Percentiles rank a stretch among this genome's conserved stretches.
Evolutionary conservation across 2,329 filamentous ascomycete species (phyloP).

Genomic region (Tolypocladium cylindrosporum): DNA sequence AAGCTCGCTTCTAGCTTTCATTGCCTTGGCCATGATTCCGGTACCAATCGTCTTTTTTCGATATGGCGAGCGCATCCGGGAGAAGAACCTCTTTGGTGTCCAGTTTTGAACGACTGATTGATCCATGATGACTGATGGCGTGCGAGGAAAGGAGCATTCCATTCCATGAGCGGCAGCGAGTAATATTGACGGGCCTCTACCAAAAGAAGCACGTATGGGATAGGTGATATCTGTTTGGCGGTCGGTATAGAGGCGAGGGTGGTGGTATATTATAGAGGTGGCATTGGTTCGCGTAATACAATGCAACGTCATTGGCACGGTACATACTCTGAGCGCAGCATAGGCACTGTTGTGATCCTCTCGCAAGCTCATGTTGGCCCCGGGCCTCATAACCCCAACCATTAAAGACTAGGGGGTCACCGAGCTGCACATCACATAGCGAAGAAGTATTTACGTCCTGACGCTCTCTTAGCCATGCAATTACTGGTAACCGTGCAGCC

Average conservation of each 20-base stretch:
- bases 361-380: too few species aligned
- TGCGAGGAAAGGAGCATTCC: too few species aligned
- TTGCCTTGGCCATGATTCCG: conserved; percentile 25
- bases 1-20: conserved; percentile 28
- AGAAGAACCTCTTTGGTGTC: conserved; percentile 17
- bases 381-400: too few species aligned
- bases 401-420: too few species aligned
- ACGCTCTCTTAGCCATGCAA: too few species aligned
- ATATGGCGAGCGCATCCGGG: conserved; percentile 25
- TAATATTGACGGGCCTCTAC: neutral
- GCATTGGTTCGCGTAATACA: neutral
- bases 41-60: conserved; percentile 26
- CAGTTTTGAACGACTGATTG: conserved; percentile 7
- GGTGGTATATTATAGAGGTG: neutral
- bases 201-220: neutral
- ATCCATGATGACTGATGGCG: too few species aligned
- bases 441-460: too few species aligned
- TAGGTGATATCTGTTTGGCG: neutral
- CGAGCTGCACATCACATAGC: too few species aligned
- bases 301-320: neutral
- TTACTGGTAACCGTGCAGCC: neutral
- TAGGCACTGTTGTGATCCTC: neutral
- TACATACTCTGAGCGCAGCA: neutral
- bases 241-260: neutral
- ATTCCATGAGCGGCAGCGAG: neutral